phyloP scores from a whole-genome alignment of 2,329 filamentous ascomycete species.

The Plenodomus biglobosus region DNA sequence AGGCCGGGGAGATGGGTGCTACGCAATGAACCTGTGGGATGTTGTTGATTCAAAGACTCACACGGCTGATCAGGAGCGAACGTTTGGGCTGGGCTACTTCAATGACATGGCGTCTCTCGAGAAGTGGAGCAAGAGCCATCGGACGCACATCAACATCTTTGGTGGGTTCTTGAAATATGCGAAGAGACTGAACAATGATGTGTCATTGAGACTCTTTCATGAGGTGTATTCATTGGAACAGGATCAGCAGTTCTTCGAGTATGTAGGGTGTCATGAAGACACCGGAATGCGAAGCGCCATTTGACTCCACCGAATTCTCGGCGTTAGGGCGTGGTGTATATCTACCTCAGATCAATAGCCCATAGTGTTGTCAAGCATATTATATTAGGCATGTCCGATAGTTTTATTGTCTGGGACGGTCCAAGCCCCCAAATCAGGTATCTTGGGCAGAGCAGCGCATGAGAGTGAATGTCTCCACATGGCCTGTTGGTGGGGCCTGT shows the following conservation, averaged over 20 bases:
- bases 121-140: conserved; percentile 46
- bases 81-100: conserved; percentile 49
- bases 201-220: conserved; percentile 46
- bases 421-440: background rate
- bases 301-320: no score
- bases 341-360: no score
- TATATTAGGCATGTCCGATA: no score
- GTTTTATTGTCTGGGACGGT: no score
- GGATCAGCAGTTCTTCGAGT: conserved; percentile 49
- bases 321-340: no score
- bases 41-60: conserved; percentile 35
- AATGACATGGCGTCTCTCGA: conserved; percentile 47
- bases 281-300: conserved; percentile 38
- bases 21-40: conserved; percentile 50
- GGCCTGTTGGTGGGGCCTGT: background rate
- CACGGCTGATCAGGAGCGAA: conserved; percentile 33
- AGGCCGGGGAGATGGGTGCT: conserved; percentile 49
- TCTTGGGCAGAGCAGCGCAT: no score
- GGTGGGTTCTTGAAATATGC: conserved; percentile 46
- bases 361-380: no score
- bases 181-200: conserved; percentile 40
- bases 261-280: conserved; percentile 45
- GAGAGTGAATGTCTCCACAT: background rate
- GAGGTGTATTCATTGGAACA: conserved; percentile 46
- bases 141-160: conserved; percentile 48